Percentiles rank a stretch among this genome's conserved stretches.
Evolutionary conservation across 805 yeast genomes (phyloP).

Genomic region (Yarrowia sp.): DNA sequence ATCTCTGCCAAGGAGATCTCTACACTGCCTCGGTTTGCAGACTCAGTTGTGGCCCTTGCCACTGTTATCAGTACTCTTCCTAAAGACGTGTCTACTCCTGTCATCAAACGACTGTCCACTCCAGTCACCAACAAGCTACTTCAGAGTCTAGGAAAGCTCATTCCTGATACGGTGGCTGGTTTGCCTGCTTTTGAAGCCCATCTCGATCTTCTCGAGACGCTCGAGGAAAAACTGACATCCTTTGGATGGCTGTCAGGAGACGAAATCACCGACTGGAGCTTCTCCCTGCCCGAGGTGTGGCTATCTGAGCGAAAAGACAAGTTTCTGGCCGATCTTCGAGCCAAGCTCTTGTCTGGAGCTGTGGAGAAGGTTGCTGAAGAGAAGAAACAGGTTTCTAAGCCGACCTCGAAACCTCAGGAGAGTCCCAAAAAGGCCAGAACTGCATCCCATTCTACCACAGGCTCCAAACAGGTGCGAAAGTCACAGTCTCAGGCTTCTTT

Average conservation of each 20-base stretch:
- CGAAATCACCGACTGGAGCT: constrained; percentile 43
- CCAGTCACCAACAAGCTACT: constrained; percentile 24
- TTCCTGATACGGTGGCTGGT: constrained; percentile 42
- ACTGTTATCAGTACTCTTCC: constrained; percentile 2
- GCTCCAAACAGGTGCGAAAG: background rate
- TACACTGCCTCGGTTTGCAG: background rate
- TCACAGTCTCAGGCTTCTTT: constrained; percentile 7
- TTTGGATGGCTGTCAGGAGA: constrained; percentile 41
- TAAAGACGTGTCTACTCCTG: background rate
- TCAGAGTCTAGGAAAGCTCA: constrained; percentile 34
- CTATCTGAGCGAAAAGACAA: constrained; percentile 40
- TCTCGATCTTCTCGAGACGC: constrained; percentile 38
- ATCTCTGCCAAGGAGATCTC: background rate
- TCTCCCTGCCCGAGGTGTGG: constrained; percentile 43
- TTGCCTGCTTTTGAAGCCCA: constrained; percentile 41
- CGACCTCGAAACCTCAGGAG: background rate
- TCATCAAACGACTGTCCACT: constrained; percentile 21
- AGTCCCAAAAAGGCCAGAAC: constrained; percentile 12
- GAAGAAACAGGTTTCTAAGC: background rate
- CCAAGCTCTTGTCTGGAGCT: constrained; percentile 21
- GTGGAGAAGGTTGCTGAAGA: constrained; percentile 1
- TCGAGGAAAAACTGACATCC: constrained; percentile 41
- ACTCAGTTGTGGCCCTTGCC: background rate
- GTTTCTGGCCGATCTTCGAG: constrained; percentile 41
- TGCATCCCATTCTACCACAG: constrained; percentile 2